Percentiles rank a stretch among this genome's conserved stretches.
Evolutionary conservation across 495 filamentous ascomycete genomes (phyloP).

Genomic region (Penicillium roqueforti): DNA sequence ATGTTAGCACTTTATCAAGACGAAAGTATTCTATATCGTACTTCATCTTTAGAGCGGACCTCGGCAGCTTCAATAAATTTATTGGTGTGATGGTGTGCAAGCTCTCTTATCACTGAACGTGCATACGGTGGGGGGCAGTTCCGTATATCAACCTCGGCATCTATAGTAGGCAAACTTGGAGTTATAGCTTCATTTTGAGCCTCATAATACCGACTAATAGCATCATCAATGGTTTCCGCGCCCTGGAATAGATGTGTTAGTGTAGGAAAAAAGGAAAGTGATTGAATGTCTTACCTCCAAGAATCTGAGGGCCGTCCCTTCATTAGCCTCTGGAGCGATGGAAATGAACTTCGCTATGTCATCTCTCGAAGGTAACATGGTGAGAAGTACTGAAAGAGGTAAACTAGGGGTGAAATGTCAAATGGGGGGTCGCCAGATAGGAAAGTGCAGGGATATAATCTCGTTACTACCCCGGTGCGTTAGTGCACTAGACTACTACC

Average conservation of each 20-base stretch:
- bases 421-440: too few species aligned
- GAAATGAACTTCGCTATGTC: neutral
- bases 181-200: neutral
- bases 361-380: neutral
- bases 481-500: neutral
- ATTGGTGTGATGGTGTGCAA: neutral
- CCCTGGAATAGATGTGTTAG: neutral
- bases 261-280: neutral
- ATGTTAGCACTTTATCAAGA: neutral
- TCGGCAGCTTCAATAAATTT: neutral
- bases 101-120: neutral
- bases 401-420: too few species aligned
- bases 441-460: too few species aligned
- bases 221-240: neutral
- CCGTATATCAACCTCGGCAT: neutral
- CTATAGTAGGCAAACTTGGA: neutral
- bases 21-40: neutral
- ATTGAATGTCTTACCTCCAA: neutral
- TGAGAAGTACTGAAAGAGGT: too few species aligned
- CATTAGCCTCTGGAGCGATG: neutral
- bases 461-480: too few species aligned
- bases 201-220: neutral
- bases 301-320: neutral
- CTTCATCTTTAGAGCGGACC: neutral
- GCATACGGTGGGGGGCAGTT: neutral